Evolutionary conservation across 2,329 filamentous ascomycete species (phyloP), one percentile per base, ranked within the genome.

Genomic region (Triangularia setosa): DNA sequence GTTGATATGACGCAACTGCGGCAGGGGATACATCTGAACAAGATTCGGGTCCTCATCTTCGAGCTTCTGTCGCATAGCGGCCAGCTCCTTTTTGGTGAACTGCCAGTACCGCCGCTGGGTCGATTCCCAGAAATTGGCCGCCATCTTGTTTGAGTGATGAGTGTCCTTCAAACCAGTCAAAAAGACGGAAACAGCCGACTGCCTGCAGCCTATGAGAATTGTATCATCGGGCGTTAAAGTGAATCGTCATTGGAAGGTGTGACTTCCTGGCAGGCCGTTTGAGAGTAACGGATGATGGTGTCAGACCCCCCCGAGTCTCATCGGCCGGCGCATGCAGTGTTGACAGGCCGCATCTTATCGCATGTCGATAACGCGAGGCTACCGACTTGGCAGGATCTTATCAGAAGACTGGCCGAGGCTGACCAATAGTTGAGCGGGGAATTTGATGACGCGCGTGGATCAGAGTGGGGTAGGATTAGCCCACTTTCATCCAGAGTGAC

Each of bases 111-210:
- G 90, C 71, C 90, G 87, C 79, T 99, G 95, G 25, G 92, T 95
- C 62, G 95, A 98, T 69, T 92, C 90, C 93, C 93, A 99, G 80
- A 94, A 99, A 78, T 94, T 97, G 74, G 93, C 91, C 33, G 94
- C 92, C 94, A 97, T 97, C 61, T 64, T 72, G 62, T 52, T 27
- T 27, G 40, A 18, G 40, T 48, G 35, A n/a, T 40, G 35, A 2
- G 35, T 54, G 12, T 25, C 6, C 14, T 25, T 58, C 18, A 8
- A 24, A 18, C 28, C 54, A 57, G 24, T 40, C 53, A 57, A 33
- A 57, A 33, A 16, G 54, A 14, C 16, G 28, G 25, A 24, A 24
- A 33, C 9, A n/a, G n/a, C 27, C 27, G 33, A 8, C 57, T 25
- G 57, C 57, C 57, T 27, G 57, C 57, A 59, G 57, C 57, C 33